These are phyloP conservation scores for Pythium phragmiticola DNA, from an alignment of 352 stramenopile species.

Conservation along the genomic window DNA sequence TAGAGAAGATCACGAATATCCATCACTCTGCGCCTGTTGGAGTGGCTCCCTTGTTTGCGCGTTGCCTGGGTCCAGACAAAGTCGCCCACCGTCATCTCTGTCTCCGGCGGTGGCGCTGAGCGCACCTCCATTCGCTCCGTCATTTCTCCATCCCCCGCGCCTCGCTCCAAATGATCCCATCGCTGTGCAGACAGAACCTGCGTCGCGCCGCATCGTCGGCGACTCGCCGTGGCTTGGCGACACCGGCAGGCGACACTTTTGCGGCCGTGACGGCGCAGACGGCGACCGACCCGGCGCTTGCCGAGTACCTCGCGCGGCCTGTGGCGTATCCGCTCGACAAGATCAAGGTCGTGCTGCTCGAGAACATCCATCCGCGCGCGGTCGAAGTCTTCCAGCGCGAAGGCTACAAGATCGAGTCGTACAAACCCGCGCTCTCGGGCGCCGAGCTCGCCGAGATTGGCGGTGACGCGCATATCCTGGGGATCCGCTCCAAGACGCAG, in stretches of 20 bases:
- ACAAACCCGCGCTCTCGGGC: constrained; percentile 74
- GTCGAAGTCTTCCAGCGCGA: constrained; percentile 77
- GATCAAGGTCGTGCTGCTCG: constrained; percentile 81
- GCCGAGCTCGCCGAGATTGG: constrained; percentile 70
- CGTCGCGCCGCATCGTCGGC: constrained; percentile 14
- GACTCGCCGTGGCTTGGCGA: constrained; percentile 32
- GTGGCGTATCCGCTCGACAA: constrained; percentile 79
- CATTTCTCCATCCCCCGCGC: constrained; percentile 6
- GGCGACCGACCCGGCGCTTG: constrained; percentile 15
- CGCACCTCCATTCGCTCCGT: not conserved
- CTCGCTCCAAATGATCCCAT: constrained; percentile 36
- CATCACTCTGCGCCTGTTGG: not conserved
- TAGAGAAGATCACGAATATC: constrained; percentile 9
- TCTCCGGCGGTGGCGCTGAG: not conserved
- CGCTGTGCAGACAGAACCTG: constrained; percentile 33
- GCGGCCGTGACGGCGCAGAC: constrained; percentile 18
- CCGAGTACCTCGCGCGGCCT: constrained; percentile 55
- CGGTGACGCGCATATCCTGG: constrained; percentile 75
- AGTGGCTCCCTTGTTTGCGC: constrained; percentile 17
- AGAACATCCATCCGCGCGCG: constrained; percentile 82
- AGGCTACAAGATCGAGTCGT: constrained; percentile 72
- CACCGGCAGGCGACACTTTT: constrained; percentile 9
- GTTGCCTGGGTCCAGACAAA: not conserved
- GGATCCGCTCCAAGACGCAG: constrained; percentile 84
- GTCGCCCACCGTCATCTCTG: not conserved